phyloP scores from a whole-genome alignment of 2,329 filamentous ascomycete species.

The Penicillium paneum region DNA sequence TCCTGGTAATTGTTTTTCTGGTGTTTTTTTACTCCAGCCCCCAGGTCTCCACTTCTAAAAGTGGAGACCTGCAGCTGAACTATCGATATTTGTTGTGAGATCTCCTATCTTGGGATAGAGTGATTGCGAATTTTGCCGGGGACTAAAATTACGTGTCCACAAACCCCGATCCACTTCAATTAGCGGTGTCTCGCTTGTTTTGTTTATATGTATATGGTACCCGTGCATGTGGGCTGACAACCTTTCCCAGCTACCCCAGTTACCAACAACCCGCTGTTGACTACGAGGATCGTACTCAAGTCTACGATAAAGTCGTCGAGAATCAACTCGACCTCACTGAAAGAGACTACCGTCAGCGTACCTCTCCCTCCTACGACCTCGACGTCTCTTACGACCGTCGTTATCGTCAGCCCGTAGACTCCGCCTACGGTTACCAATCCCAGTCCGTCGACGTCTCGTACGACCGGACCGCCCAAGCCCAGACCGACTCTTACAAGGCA shows the following conservation, averaged over 20 bases:
- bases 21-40: not conserved
- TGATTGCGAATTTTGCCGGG: constrained; percentile 19
- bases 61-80: constrained; percentile 14
- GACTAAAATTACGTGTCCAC: constrained; percentile 27
- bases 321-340: constrained; percentile 53
- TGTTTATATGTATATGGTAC: constrained; percentile 26
- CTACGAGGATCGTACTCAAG: constrained; percentile 42
- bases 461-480: constrained; percentile 29
- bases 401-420: constrained; percentile 26
- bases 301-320: constrained; percentile 44
- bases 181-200: constrained; percentile 26
- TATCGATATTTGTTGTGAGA: constrained; percentile 19
- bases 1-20: not conserved
- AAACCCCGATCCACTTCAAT: constrained; percentile 26
- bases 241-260: constrained; percentile 49
- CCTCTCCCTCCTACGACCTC: constrained; percentile 52
- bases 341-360: constrained; percentile 65
- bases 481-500: constrained; percentile 36
- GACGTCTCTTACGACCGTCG: constrained; percentile 43
- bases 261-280: constrained; percentile 52
- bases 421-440: constrained; percentile 23
- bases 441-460: constrained; percentile 29
- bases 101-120: constrained; percentile 25
- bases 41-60: constrained; percentile 1
- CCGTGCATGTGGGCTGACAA: constrained; percentile 20